phyloP scores from a whole-genome alignment of 2,329 filamentous ascomycete genomes.

The Scolecobasidium constrictum region DNA sequence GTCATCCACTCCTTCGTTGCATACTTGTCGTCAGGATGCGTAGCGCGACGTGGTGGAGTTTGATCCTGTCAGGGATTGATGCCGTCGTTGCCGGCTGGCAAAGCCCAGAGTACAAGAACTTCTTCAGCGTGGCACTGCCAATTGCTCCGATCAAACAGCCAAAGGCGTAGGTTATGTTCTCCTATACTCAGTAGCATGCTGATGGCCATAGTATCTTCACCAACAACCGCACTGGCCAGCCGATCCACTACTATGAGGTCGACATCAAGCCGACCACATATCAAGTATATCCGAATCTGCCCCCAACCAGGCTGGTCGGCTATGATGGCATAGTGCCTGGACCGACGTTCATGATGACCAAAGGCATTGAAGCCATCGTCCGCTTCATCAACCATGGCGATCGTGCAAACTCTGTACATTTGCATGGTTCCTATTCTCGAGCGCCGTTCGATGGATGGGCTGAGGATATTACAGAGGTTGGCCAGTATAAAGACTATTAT shows the following conservation, averaged over 20 bases:
- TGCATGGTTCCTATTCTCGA: slow-evolving; percentile 42
- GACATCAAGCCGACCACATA: slow-evolving; percentile 29
- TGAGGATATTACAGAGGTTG: slow-evolving; percentile 37
- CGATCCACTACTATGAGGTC: slow-evolving; percentile 37
- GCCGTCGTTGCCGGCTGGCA: too few relatives aligned
- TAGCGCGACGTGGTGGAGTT: too few relatives aligned
- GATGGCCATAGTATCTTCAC: slow-evolving; percentile 23
- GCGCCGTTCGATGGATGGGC: slow-evolving; percentile 45
- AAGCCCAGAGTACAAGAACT: slow-evolving; percentile 26
- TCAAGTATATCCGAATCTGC: slow-evolving; percentile 33
- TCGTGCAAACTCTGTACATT: slow-evolving; percentile 37
- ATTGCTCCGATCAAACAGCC: slow-evolving; percentile 33
- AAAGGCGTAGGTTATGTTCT: slow-evolving; percentile 24
- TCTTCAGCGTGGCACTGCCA: slow-evolving; percentile 32
- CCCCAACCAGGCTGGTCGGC: slow-evolving; percentile 30
- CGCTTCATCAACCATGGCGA: slow-evolving; percentile 41
- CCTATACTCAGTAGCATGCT: slow-evolving; percentile 5
- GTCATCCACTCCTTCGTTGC: too few relatives aligned
- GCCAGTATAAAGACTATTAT: slow-evolving; percentile 52
- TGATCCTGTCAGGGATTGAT: too few relatives aligned
- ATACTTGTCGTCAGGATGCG: too few relatives aligned
- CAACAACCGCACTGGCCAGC: slow-evolving; percentile 21
- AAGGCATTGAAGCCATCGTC: slow-evolving; percentile 41
- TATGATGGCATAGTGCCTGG: slow-evolving; percentile 41
- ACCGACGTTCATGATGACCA: slow-evolving; percentile 39